These are phyloP conservation scores for Diaporthe humulicola DNA, from an alignment of 2,329 filamentous ascomycete genomes.

Conservation along the genomic window DNA sequence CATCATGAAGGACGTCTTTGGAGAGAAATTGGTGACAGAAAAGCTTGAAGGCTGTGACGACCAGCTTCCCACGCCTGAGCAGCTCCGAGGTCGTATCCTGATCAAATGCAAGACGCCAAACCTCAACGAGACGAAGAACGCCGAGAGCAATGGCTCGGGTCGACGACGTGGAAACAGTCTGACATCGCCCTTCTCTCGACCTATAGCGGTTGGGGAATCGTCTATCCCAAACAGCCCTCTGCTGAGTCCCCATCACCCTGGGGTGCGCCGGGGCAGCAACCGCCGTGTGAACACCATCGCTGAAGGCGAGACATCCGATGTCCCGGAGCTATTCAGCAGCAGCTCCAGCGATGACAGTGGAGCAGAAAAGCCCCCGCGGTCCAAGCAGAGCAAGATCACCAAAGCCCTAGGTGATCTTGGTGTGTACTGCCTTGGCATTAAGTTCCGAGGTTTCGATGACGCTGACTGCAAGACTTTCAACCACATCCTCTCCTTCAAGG, in stretches of 20 bases:
- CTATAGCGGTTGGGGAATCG: conserved; percentile 70
- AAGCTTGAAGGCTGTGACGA: conserved; percentile 78
- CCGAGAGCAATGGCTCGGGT: conserved; percentile 53
- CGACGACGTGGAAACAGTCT: conserved; percentile 77
- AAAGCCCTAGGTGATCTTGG: conserved; percentile 87
- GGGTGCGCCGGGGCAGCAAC: conserved; percentile 61
- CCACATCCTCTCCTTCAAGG: conserved; percentile 95
- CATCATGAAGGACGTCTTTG: conserved; percentile 89
- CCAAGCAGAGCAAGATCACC: conserved; percentile 86
- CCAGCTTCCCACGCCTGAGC: conserved; percentile 85
- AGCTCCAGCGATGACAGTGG: conserved; percentile 84
- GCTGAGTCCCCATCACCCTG: conserved; percentile 64
- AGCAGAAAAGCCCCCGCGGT: conserved; percentile 64
- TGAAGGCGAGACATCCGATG: conserved; percentile 60
- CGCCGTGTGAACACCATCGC: conserved; percentile 70
- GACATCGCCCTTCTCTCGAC: conserved; percentile 80
- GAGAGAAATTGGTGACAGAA: conserved; percentile 81
- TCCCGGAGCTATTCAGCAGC: conserved; percentile 68
- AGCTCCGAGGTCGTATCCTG: conserved; percentile 85
- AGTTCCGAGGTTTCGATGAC: conserved; percentile 84
- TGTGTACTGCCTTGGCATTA: conserved; percentile 80
- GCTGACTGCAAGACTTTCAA: conserved; percentile 88
- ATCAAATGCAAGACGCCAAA: conserved; percentile 94
- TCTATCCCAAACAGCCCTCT: conserved; percentile 68
- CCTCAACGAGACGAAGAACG: conserved; percentile 60